phyloP scores from a whole-genome alignment of 1,284 basidiomycete species.

The Tylopilus sp. region DNA sequence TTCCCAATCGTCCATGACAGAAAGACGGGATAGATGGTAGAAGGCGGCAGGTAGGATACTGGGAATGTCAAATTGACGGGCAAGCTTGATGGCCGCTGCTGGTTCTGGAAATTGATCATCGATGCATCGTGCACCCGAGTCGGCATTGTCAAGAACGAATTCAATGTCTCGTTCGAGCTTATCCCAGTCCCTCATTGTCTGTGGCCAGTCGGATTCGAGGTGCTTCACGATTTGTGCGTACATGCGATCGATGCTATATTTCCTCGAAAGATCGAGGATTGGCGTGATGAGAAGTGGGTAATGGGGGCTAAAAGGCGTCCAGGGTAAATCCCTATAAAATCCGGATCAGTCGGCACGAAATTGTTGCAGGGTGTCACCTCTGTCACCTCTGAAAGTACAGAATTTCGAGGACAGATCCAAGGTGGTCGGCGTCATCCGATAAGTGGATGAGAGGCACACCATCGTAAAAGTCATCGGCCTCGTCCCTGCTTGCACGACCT shows the following conservation, averaged over 20 bases:
- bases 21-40: constrained; percentile 16
- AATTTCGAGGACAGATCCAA: constrained; percentile 7
- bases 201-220: constrained; percentile 13
- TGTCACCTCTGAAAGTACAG: constrained; percentile 14
- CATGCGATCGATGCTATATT: constrained; percentile 12
- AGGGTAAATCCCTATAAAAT: constrained; percentile 6
- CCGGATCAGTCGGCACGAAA: not conserved
- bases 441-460: constrained; percentile 10
- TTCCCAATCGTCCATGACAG: constrained; percentile 15
- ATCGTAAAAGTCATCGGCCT: not conserved
- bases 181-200: constrained; percentile 11
- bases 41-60: constrained; percentile 14
- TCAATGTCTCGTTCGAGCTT: constrained; percentile 1
- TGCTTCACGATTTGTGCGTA: constrained; percentile 5
- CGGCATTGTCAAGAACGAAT: not conserved
- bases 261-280: constrained; percentile 10
- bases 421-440: constrained; percentile 7
- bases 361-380: too few species aligned
- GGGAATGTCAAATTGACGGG: constrained; percentile 4
- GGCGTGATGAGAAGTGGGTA: constrained; percentile 4
- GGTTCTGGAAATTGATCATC: constrained; percentile 12
- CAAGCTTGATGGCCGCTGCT: constrained; percentile 11
- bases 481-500: not conserved
- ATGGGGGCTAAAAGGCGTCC: constrained; percentile 6
- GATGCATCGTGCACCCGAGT: not conserved